Conservation (phyloP, 371 early-diverging fungal species). For the Mortierella sp. region DNA sequence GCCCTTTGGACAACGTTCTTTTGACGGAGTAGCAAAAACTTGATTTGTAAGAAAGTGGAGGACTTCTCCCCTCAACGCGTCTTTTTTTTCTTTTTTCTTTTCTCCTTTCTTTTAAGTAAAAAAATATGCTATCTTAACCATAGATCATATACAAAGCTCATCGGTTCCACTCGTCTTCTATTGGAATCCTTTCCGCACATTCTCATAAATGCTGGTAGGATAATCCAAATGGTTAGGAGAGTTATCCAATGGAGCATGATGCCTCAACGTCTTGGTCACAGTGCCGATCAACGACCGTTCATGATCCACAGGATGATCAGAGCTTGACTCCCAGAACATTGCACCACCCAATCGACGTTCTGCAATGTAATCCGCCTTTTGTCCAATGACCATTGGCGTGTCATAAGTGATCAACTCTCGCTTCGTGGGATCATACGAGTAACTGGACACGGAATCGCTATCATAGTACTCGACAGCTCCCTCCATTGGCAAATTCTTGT, state of each 20-base stretch:
- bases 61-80: too few species aligned
- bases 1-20: too few species aligned
- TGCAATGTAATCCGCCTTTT: constrained; percentile 80
- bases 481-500: constrained; percentile 71
- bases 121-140: too few species aligned
- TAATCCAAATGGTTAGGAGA: constrained; percentile 59
- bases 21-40: too few species aligned
- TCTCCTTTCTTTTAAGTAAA: not conserved
- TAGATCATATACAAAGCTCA: too few species aligned
- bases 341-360: constrained; percentile 77
- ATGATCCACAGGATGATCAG: constrained; percentile 62
- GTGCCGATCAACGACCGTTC: constrained; percentile 59
- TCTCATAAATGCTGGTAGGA: constrained; percentile 64
- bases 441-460: constrained; percentile 71
- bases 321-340: constrained; percentile 88
- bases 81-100: not conserved
- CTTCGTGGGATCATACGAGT: constrained; percentile 73
- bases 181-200: constrained; percentile 56
- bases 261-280: constrained; percentile 47
- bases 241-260: constrained; percentile 50
- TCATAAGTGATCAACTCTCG: constrained; percentile 88
- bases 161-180: constrained; percentile 5
- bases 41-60: too few species aligned
- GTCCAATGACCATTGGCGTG: constrained; percentile 68
- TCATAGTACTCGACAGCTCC: constrained; percentile 79